Conservation (phyloP, 768 basidiomycete genomes). For the Panaeolus papilionaceus region DNA sequence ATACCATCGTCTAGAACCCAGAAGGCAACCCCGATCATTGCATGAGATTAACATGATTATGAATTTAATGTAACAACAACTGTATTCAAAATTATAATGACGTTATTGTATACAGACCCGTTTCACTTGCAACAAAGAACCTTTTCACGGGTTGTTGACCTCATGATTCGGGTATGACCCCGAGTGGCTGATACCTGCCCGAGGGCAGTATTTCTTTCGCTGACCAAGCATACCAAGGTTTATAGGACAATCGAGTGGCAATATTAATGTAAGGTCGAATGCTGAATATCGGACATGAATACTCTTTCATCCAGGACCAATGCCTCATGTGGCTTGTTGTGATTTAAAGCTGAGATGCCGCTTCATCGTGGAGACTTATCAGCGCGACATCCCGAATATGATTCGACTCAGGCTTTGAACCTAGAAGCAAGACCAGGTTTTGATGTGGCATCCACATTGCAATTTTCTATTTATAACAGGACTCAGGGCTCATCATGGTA, state of each 20-base stretch:
- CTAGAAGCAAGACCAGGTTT: background rate
- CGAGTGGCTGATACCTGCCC: background rate
- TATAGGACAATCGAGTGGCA: background rate
- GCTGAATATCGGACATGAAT: background rate
- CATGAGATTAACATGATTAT: constrained; percentile 25
- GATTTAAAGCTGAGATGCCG: background rate
- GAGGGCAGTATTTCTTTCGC: background rate
- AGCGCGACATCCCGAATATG: background rate
- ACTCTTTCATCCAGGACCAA: background rate
- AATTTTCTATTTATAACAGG: background rate
- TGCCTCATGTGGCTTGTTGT: background rate
- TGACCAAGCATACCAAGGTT: background rate
- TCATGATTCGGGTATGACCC: background rate
- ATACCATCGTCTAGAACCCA: constrained; percentile 26
- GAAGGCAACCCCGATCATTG: constrained; percentile 37
- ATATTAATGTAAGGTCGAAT: background rate
- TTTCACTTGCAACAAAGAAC: background rate
- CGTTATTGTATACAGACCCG: background rate
- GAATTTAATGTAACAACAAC: constrained; percentile 1
- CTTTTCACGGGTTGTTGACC: background rate
- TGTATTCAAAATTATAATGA: constrained; percentile 1
- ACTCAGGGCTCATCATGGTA: background rate
- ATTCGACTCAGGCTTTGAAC: background rate
- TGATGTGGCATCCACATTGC: background rate
- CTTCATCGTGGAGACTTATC: background rate